These are phyloP conservation scores for Casuarina glauca DNA, from an alignment of 306 rosid genomes.

Conservation along the genomic window DNA sequence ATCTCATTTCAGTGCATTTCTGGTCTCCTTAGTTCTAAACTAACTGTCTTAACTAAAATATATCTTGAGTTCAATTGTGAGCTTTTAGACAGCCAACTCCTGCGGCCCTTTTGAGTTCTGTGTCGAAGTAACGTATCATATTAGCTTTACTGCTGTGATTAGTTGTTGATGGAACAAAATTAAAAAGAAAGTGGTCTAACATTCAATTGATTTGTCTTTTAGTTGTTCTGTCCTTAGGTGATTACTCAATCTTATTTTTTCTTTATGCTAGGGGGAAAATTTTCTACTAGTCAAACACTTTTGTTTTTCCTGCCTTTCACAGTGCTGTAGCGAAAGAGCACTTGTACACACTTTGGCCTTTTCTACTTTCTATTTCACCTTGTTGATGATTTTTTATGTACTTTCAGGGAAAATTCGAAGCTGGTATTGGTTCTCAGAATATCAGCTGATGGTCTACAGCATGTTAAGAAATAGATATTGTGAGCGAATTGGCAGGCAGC, in stretches of 20 bases:
- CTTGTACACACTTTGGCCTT: constrained; percentile 17
- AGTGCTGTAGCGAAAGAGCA: background rate
- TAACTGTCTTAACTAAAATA: background rate
- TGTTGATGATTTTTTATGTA: constrained; percentile 31
- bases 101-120: background rate
- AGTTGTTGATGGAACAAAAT: background rate
- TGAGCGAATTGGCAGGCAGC: constrained; percentile 90
- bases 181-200: background rate
- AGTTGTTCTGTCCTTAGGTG: background rate
- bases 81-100: background rate
- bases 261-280: background rate
- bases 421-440: constrained; percentile 92
- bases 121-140: background rate
- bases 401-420: constrained; percentile 71
- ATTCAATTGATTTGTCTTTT: background rate
- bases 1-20: background rate
- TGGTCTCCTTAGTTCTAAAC: background rate
- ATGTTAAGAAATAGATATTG: constrained; percentile 88
- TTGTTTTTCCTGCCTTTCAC: background rate
- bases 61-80: background rate
- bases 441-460: constrained; percentile 82
- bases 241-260: background rate
- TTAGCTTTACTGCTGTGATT: background rate
- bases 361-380: constrained; percentile 8
- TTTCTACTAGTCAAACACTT: background rate